Evolutionary conservation across 2,329 filamentous ascomycete genomes (phyloP), one percentile per base, ranked within the genome.

Genomic region (Aspergillus floridensis): DNA sequence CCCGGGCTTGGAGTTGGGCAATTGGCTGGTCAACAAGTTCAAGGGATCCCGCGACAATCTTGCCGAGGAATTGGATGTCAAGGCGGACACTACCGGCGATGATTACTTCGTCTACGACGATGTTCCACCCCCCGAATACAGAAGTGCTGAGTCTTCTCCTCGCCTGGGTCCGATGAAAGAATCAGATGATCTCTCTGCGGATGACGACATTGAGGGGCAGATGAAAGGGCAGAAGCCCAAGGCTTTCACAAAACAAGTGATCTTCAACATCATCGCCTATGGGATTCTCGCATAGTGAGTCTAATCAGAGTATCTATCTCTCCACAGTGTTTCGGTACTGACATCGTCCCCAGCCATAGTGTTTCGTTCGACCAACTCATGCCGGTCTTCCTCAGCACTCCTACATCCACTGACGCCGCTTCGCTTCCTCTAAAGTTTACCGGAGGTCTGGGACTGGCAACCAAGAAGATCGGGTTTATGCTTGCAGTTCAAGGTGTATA

Each of bases 331-430:
- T 29, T n/a, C 49, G 51, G 66, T 81, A 60, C 66, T 66, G 53
- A 68, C 70, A 72, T 70, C 51, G 49, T 12, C 32, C 62, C 46
- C 70, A 96, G 93, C 79, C 93, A 98, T 78, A 97, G 93, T 12
- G 97, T 99, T 77, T 96, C 93, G 0, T 95, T 96, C 68, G 95
- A 99, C 76, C 91, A 96, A 71, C 84, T 98, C 52, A 88, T 98
- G 67, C 93, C 95, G 0, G 90, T 97, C 2, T 92, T 99, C 67
- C 86, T 99, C 71, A 93, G 90, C 74, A 91, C 91, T 49, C 73
- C 82, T 69, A 72, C 83, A 70, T 76, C 84, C 71, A 63, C 80
- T 29, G 73, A 76, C 16, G 67, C 77, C n/a, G 76, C 80, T 68
- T 63, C 82, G 12, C 83, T 96, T 2, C 93, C 93, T 0, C 95